These are phyloP conservation scores for Paragyromitra xinjiangensis DNA, from an alignment of 495 filamentous ascomycete genomes.

Conservation along the genomic window DNA sequence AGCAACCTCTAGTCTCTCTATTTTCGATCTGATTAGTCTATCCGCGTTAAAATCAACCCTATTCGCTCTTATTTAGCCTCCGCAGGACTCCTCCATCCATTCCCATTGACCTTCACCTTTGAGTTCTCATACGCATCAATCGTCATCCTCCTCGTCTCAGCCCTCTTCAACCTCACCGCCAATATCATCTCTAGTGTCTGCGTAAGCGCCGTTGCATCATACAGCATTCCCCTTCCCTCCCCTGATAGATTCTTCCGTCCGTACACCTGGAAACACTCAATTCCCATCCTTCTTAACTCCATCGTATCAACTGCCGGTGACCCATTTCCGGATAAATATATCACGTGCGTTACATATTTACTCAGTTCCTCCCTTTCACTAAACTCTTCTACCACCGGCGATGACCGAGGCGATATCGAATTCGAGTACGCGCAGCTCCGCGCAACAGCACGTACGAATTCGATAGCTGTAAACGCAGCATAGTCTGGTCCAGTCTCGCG, in stretches of 20 bases:
- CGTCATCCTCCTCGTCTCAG: constrained; percentile 69
- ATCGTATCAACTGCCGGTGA: constrained; percentile 75
- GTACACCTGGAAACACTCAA: constrained; percentile 79
- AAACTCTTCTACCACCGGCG: constrained; percentile 57
- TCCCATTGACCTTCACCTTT: constrained; percentile 17
- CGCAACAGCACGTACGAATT: constrained; percentile 82
- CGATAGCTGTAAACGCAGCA: constrained; percentile 71
- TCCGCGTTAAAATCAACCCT: background rate
- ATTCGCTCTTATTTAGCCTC: constrained; percentile 11
- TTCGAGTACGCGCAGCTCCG: constrained; percentile 66
- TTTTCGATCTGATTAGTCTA: background rate
- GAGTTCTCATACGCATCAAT: constrained; percentile 44
- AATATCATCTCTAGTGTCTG: constrained; percentile 82
- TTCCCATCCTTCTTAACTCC: constrained; percentile 71
- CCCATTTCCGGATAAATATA: constrained; percentile 78
- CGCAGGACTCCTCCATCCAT: constrained; percentile 20
- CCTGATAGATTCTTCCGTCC: constrained; percentile 67
- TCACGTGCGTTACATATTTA: constrained; percentile 80
- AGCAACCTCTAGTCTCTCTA: background rate
- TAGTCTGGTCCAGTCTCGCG: constrained; percentile 79
- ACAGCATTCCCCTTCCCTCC: constrained; percentile 67
- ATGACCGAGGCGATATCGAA: constrained; percentile 59
- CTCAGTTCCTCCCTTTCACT: constrained; percentile 55
- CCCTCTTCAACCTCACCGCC: constrained; percentile 69
- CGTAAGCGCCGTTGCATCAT: constrained; percentile 78